Evolutionary conservation across 306 rosid genomes (phyloP).

Genomic region (Dalbergia cultrata): DNA sequence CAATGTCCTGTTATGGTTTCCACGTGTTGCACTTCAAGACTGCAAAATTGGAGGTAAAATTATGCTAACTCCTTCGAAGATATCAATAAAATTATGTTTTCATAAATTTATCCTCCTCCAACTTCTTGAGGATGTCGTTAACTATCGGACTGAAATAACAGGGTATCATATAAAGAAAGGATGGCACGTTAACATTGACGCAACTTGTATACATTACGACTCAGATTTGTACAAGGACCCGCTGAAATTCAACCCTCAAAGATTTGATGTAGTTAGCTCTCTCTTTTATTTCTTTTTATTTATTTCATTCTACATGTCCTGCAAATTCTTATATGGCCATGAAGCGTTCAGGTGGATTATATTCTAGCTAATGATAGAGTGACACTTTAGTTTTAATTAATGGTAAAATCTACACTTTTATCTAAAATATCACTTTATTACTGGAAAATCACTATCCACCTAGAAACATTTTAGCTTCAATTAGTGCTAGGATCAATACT

Average conservation of each 20-base stretch:
- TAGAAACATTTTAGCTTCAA: too few species aligned
- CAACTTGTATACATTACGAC: conserved; percentile 71
- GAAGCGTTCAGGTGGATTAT: too few species aligned
- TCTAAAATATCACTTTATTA: too few species aligned
- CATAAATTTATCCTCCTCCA: too few species aligned
- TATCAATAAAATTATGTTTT: not conserved
- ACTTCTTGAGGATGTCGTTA: not conserved
- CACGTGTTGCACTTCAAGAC: conserved; percentile 73
- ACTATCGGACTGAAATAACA: conserved; percentile 41
- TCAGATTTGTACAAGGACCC: conserved; percentile 70
- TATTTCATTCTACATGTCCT: not conserved
- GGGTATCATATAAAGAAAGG: conserved; percentile 75
- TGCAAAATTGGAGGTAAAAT: conserved; percentile 68
- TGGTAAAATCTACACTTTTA: too few species aligned
- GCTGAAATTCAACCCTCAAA: conserved; percentile 69
- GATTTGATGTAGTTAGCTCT: conserved; percentile 71
- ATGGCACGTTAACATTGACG: conserved; percentile 80
- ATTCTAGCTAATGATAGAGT: too few species aligned
- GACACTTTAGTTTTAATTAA: too few species aligned
- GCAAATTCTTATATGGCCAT: too few species aligned
- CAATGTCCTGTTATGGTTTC: conserved; percentile 76
- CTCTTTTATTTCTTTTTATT: conserved; percentile 5
- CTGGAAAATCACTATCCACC: too few species aligned
- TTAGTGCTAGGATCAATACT: too few species aligned
- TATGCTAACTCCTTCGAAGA: not conserved